These are phyloP conservation scores for Kwoniella shivajii DNA, from an alignment of 1,284 basidiomycete genomes.

Conservation along the genomic window DNA sequence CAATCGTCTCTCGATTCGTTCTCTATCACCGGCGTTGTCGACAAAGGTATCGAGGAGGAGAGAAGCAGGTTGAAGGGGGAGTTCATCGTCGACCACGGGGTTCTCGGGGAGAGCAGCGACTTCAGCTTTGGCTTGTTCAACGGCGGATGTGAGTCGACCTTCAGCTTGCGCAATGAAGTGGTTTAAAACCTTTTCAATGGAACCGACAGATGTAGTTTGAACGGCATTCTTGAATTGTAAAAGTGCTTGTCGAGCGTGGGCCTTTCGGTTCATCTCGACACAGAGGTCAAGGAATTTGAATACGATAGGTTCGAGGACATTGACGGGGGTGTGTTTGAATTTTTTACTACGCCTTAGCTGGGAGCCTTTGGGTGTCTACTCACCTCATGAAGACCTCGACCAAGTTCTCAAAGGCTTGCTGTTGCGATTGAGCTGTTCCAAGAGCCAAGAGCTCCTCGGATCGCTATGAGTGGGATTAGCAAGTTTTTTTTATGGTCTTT, in stretches of 20 bases:
- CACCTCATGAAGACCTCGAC: slow-evolving; percentile 54
- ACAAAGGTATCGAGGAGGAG: slow-evolving; percentile 52
- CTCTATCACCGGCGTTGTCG: slow-evolving; percentile 72
- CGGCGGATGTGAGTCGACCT: slow-evolving; percentile 81
- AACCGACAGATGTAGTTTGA: slow-evolving; percentile 86
- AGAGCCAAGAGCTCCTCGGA: slow-evolving; percentile 55
- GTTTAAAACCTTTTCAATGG: slow-evolving; percentile 90
- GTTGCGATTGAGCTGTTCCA: slow-evolving; percentile 50
- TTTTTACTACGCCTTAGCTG: too few species aligned
- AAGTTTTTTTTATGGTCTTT: neutral
- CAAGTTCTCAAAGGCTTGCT: slow-evolving; percentile 54
- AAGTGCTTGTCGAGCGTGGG: slow-evolving; percentile 91
- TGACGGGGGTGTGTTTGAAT: slow-evolving; percentile 87
- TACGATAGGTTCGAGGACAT: slow-evolving; percentile 93
- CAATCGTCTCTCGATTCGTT: slow-evolving; percentile 91
- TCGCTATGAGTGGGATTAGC: slow-evolving; percentile 37
- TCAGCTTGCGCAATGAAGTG: slow-evolving; percentile 87
- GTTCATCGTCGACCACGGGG: slow-evolving; percentile 45
- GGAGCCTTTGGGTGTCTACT: too few species aligned
- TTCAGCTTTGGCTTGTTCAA: slow-evolving; percentile 68
- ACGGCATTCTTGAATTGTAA: slow-evolving; percentile 93
- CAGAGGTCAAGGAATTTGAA: slow-evolving; percentile 83
- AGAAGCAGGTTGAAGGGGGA: slow-evolving; percentile 50
- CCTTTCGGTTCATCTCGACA: slow-evolving; percentile 90
- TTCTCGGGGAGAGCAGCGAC: slow-evolving; percentile 78